Evolutionary conservation across 2,329 filamentous ascomycete species (phyloP), one percentile per base, ranked within the genome.

Genomic region (Aaosphaeria arxii): DNA sequence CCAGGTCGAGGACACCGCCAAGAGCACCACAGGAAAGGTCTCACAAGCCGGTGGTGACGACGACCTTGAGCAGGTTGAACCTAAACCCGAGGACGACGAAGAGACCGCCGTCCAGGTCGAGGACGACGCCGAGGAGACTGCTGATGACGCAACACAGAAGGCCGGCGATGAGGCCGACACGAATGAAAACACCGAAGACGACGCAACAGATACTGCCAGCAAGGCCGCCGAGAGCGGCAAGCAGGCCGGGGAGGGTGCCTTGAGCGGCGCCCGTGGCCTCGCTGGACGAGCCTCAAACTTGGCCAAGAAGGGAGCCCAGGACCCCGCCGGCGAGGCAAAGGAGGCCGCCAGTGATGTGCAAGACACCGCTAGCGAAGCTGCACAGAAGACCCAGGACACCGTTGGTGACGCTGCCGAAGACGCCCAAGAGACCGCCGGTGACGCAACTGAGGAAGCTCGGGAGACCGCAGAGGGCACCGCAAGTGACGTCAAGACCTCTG

Each of bases 251-350:
- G 64, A 69, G 41, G 70, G 72, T 46, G 65, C 74, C 11, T 50
- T 75, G 54, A 72, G 68, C 50, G 71, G 72, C 49, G 74, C 74
- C 36, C 71, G 74, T 43, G 73, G 73, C 47, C 70, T 77, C 24
- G 73, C 75, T 54, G 73, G 71, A 51, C 73, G 74, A 57, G 75
- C 74, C 33, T 70, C 70, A n/a, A 71, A 70, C 47, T 62, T 76
- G 38, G 74, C 74, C 30, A 71, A 71, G 56, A 74, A 77, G 60
- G 65, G 65, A 11, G 58, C 60, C 30, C 54, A 73, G 45, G 48
- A 52, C 7, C 46, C 46, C 7, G 41, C 46, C 6, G 55, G 57
- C 28, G 64, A 60, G 43, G 66, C 57, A 5, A 53, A 72, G 35
- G 64, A 71, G 13, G 62, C 61, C 36, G 69, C 60, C 30, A 58